A percentile compares a stretch with the other conserved stretches of the same genome.
Evolutionary conservation across 192 early-diverging fungal species (phyloP).

Genomic region (Umbelopsis ramanniana): DNA sequence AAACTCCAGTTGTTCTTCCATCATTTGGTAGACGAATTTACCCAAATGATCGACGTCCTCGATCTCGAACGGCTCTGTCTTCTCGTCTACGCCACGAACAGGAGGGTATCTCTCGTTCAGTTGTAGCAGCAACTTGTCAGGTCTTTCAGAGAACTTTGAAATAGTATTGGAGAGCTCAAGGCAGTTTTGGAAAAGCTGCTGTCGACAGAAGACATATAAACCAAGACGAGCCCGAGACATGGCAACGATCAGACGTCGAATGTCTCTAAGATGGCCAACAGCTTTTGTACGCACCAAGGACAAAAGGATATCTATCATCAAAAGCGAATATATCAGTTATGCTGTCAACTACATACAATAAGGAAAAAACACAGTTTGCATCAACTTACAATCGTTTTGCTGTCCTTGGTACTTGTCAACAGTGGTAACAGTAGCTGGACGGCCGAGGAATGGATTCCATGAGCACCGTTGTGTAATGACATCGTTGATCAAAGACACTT

Average conservation of each 20-base stretch:
- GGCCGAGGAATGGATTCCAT: conserved; percentile 87
- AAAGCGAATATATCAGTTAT: neutral
- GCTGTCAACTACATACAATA: neutral
- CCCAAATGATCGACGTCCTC: conserved; percentile 63
- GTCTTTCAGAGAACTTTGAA: conserved; percentile 59
- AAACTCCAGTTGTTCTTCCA: conserved; percentile 63
- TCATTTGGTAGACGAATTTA: conserved; percentile 65
- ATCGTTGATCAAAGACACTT: conserved; percentile 89
- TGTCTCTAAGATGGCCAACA: conserved; percentile 92
- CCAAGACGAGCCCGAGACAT: conserved; percentile 93
- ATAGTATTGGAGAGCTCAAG: conserved; percentile 82
- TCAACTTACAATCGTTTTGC: conserved; percentile 83
- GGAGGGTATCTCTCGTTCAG: conserved; percentile 53
- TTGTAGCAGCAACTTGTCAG: conserved; percentile 64
- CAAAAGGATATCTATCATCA: conserved; percentile 72
- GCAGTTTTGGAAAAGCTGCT: conserved; percentile 76
- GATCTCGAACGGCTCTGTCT: conserved; percentile 43
- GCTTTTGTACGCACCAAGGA: conserved; percentile 91
- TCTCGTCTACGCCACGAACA: conserved; percentile 24
- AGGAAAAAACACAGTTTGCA: no score
- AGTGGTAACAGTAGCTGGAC: conserved; percentile 80
- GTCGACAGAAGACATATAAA: conserved; percentile 89
- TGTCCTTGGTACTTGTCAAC: conserved; percentile 98
- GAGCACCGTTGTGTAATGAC: conserved; percentile 84
- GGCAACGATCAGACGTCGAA: conserved; percentile 91